phyloP scores from a whole-genome alignment of 2,329 filamentous ascomycete genomes.

The Alternaria arborescens region DNA sequence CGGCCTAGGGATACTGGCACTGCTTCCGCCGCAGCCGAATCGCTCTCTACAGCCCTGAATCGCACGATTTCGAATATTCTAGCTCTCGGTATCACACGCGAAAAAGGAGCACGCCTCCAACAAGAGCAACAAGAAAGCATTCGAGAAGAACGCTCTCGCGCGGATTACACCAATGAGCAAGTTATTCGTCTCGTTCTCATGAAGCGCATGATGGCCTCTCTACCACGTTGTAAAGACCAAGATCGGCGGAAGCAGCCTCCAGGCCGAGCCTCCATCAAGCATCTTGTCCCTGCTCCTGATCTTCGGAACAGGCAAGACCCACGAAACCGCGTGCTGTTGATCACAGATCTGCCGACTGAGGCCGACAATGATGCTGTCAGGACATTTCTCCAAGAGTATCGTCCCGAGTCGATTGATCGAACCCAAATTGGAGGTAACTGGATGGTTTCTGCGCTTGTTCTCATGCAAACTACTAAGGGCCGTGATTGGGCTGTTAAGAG shows the following conservation, averaged over 20 bases:
- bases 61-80: not conserved
- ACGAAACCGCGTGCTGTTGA: not conserved
- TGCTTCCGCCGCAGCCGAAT: not conserved
- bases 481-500: not conserved
- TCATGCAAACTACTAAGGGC: not conserved
- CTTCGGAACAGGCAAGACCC: not conserved
- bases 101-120: not conserved
- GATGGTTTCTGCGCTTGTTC: not conserved
- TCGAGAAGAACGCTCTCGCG: not conserved
- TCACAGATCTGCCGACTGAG: not conserved
- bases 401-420: not conserved
- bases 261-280: not conserved
- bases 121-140: too few species aligned
- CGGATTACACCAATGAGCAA: too few species aligned
- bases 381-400: not conserved
- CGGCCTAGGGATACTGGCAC: not conserved
- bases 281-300: not conserved
- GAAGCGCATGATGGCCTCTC: not conserved
- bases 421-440: not conserved
- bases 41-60: too few species aligned
- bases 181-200: not conserved
- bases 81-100: not conserved
- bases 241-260: not conserved
- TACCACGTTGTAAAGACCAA: not conserved
- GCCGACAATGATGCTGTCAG: not conserved